Conservation (phyloP, 345 rosid genomes). For the Fremontodendron californicum region DNA sequence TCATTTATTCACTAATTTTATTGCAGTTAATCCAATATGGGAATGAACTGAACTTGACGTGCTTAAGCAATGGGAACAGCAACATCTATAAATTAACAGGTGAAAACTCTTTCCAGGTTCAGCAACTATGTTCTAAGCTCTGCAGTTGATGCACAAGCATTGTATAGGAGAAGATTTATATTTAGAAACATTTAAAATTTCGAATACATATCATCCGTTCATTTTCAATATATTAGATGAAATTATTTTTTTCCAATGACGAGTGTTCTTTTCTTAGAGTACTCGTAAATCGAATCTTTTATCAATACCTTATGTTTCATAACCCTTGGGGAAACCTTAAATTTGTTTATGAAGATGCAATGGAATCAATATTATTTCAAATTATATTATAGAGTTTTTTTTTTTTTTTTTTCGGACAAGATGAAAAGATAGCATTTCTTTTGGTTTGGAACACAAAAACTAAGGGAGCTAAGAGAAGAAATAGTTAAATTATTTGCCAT, state of each 20-base stretch:
- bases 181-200: neutral
- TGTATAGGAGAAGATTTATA: slow-evolving; percentile 9
- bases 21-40: slow-evolving; percentile 57
- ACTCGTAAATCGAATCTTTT: neutral
- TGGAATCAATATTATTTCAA: neutral
- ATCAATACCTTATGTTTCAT: neutral
- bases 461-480: too few species aligned
- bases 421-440: too few species aligned
- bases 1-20: neutral
- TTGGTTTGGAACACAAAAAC: too few species aligned
- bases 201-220: neutral
- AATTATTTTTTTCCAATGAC: neutral
- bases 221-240: neutral
- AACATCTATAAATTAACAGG: slow-evolving; percentile 26
- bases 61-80: slow-evolving; percentile 49
- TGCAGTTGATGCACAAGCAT: slow-evolving; percentile 40
- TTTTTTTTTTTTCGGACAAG: too few species aligned
- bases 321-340: too few species aligned
- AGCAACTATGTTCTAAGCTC: slow-evolving; percentile 50
- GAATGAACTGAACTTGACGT: slow-evolving; percentile 55
- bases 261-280: neutral
- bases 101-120: slow-evolving; percentile 24
- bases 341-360: neutral
- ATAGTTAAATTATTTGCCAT: too few species aligned
- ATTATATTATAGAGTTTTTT: too few species aligned